Conservation (phyloP, 192 early-diverging fungal genomes). For the Backusella westeae region DNA sequence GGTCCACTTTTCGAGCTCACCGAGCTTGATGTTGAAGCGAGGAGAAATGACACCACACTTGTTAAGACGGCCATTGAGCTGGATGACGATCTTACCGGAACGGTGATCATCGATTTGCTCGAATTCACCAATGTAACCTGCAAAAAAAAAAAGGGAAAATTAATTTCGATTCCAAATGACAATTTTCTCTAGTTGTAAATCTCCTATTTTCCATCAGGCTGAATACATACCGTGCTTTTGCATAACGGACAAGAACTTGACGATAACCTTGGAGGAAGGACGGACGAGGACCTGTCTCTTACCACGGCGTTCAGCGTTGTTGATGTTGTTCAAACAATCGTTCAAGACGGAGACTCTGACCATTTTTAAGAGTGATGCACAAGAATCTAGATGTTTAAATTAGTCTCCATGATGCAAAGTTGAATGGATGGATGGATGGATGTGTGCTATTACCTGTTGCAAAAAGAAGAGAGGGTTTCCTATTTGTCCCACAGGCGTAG, state of each 20-base stretch:
- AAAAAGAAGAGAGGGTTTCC: background rate
- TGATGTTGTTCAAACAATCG: conserved; percentile 98
- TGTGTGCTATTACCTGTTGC: conserved; percentile 7
- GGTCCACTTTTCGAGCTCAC: conserved; percentile 96
- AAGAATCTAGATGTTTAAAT: conserved; percentile 1
- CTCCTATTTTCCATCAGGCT: background rate
- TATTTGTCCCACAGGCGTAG: background rate
- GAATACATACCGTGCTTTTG: conserved; percentile 87
- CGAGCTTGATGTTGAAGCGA: conserved; percentile 95
- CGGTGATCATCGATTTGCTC: conserved; percentile 99
- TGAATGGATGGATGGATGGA: conserved; percentile 22
- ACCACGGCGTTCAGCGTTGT: conserved; percentile 98
- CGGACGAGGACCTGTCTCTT: conserved; percentile 98
- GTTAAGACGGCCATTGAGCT: conserved; percentile 98
- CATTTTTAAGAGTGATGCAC: conserved; percentile 54
- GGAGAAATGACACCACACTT: conserved; percentile 99
- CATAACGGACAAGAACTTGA: conserved; percentile 99
- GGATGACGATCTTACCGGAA: conserved; percentile 96
- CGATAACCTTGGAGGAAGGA: conserved; percentile 96
- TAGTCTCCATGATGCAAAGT: background rate
- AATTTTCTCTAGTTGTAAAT: background rate
- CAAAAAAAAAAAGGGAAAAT: background rate
- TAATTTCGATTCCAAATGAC: background rate
- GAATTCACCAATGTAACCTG: conserved; percentile 99
- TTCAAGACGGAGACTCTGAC: conserved; percentile 94